Evolutionary conservation across 768 basidiomycete genomes (phyloP).

Genomic region (Amanita inopinata): DNA sequence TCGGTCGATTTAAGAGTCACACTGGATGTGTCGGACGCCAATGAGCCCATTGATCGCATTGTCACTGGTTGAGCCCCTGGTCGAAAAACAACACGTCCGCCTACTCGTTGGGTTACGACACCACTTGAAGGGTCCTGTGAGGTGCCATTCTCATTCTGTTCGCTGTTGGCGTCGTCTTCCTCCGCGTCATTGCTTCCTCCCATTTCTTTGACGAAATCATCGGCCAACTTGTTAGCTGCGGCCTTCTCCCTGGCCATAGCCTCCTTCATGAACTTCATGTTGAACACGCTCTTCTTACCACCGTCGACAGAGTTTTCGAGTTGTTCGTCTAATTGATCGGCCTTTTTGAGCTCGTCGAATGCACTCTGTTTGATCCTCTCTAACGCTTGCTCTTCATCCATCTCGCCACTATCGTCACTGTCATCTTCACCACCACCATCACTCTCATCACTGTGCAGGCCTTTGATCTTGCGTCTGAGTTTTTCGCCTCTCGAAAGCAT

Average conservation of each 20-base stretch:
- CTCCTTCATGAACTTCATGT: constrained; percentile 99
- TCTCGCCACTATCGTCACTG: constrained; percentile 39
- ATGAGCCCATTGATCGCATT: constrained; percentile 19
- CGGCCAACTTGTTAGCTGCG: constrained; percentile 50
- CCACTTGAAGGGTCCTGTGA: constrained; percentile 18
- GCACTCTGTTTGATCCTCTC: constrained; percentile 54
- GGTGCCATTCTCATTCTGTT: constrained; percentile 14
- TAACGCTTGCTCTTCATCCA: constrained; percentile 32
- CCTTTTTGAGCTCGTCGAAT: constrained; percentile 63
- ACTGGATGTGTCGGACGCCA: constrained; percentile 48
- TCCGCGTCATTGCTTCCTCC: constrained; percentile 26
- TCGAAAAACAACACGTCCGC: constrained; percentile 56
- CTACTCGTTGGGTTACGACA: constrained; percentile 43
- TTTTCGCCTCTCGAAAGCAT: constrained; percentile 81
- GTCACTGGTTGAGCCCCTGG: constrained; percentile 35
- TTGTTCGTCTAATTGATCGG: constrained; percentile 32
- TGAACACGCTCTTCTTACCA: constrained; percentile 67
- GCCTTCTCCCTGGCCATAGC: constrained; percentile 62
- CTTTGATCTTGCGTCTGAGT: constrained; percentile 67
- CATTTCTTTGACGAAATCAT: constrained; percentile 68
- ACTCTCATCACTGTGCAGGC: constrained; percentile 48
- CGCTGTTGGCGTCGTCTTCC: constrained; percentile 19
- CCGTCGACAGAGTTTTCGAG: constrained; percentile 15
- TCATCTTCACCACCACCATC: constrained; percentile 37
- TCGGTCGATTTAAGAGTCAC: constrained; percentile 57